Evolutionary conservation across 768 basidiomycete genomes (phyloP), one percentile per base, ranked within the genome.

Genomic region (Vararia minispora): DNA sequence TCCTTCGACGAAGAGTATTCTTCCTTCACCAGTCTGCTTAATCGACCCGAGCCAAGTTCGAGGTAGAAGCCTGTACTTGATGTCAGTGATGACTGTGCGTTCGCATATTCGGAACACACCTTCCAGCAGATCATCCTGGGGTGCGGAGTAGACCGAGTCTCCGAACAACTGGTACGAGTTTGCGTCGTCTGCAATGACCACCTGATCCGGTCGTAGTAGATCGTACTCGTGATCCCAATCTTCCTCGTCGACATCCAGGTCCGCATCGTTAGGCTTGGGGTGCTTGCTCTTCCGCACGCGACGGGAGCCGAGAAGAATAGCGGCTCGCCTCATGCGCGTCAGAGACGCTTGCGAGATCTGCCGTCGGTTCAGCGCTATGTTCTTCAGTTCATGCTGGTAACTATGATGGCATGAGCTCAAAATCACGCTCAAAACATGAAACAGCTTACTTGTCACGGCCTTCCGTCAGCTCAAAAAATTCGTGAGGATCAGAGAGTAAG

Each of bases 111-210:
- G 33, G 10, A 28, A 35, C 52, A 38, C 45, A 86, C 79, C 71
- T 74, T 98, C 94, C 9, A 98, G 65, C 6, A 88, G 66, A 48
- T 94, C 89, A 55, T 98, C 92, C 57, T 94, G 86, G 0, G 87
- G 84, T 7, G 83, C 86, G 2, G 71, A 72, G 52, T 79, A 86
- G 12, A 94, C 62, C 2, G 70, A 68, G 31, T 79, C 76, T 4
- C 79, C 77, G 53, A 95, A 95, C 10, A 80, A 64, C 44, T 86
- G 80, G 49, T 80, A 75, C 4, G 79, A 64, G 35, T 85, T 82
- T 8, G 78, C 79, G 52, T 95, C 89, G 54, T 99, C 92, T 3
- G 85, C 83, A 33, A 95, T 72, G 20, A 87, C 72, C 6, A 90
- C 76, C 50, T 85, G 71, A 31, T 65, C 66, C 0, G 88, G 74